Evolutionary conservation across 306 rosid species (phyloP).

Genomic region (Ormosia emarginata): DNA sequence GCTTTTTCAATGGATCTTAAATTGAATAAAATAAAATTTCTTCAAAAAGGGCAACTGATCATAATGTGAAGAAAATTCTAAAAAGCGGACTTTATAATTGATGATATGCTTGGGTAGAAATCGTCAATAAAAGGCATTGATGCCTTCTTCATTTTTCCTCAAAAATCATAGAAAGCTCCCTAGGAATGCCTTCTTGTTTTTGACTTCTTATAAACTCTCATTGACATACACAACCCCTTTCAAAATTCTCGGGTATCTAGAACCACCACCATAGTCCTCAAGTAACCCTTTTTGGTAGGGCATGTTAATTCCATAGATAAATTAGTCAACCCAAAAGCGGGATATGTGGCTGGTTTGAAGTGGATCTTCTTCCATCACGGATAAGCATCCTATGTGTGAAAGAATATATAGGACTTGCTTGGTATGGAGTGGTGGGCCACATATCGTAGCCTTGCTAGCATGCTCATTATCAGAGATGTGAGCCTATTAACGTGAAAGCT

Average conservation of each 20-base stretch:
- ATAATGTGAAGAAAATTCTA: background rate
- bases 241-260: background rate
- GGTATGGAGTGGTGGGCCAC: background rate
- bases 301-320: background rate
- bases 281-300: background rate
- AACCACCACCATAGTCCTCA: background rate
- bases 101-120: constrained; percentile 2
- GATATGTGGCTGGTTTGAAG: constrained; percentile 5
- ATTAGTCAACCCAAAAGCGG: background rate
- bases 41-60: background rate
- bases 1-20: background rate
- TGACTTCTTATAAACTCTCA: background rate
- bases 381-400: constrained; percentile 23
- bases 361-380: background rate
- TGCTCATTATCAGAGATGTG: background rate
- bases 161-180: background rate
- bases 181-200: background rate
- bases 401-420: background rate
- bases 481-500: background rate
- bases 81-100: background rate
- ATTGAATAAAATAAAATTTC: background rate
- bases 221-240: background rate
- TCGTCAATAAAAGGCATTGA: background rate
- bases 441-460: too few relatives aligned
- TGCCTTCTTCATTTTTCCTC: background rate